Conservation (phyloP, 106 monocot species). For the Iris macrosiphon region DNA sequence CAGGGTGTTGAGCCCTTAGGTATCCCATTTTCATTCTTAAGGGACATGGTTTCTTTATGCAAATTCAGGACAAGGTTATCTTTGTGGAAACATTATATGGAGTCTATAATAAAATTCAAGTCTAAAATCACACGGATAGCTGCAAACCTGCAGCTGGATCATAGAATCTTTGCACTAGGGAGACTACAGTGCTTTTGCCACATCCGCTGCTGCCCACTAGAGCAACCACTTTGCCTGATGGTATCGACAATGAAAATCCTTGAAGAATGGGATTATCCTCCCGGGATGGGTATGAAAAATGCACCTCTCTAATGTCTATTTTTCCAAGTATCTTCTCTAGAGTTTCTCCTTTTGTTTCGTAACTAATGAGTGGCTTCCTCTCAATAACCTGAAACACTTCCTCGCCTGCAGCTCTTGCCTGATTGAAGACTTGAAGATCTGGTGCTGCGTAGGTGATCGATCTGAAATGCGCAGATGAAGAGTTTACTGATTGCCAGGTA, state of each 20-base stretch:
- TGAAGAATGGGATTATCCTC: conserved; percentile 35
- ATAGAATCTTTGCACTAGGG: conserved; percentile 44
- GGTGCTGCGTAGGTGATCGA: conserved; percentile 49
- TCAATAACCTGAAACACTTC: conserved; percentile 30
- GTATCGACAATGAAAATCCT: conserved; percentile 26
- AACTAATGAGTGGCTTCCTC: conserved; percentile 22
- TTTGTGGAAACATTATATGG: no score
- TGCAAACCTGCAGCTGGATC: conserved; percentile 40
- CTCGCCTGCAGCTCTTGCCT: conserved; percentile 35
- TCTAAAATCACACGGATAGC: no score
- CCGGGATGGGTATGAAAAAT: conserved; percentile 38
- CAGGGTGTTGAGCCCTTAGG: no score
- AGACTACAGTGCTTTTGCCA: conserved; percentile 45
- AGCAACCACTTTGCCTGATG: conserved; percentile 29
- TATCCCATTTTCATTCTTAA: no score
- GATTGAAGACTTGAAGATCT: conserved; percentile 31
- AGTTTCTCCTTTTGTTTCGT: conserved; percentile 18
- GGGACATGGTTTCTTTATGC: no score
- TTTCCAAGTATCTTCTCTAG: conserved; percentile 14
- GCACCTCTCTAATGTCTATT: conserved; percentile 27
- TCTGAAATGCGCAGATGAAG: conserved; percentile 13
- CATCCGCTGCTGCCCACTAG: conserved; percentile 42
- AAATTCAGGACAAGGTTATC: no score
- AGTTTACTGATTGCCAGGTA: not conserved
- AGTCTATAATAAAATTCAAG: no score